Percentiles rank a stretch among this genome's conserved stretches.
phyloP scores from a whole-genome alignment of 163 green algal species.

The Coccomyxa subellipsoidea region DNA sequence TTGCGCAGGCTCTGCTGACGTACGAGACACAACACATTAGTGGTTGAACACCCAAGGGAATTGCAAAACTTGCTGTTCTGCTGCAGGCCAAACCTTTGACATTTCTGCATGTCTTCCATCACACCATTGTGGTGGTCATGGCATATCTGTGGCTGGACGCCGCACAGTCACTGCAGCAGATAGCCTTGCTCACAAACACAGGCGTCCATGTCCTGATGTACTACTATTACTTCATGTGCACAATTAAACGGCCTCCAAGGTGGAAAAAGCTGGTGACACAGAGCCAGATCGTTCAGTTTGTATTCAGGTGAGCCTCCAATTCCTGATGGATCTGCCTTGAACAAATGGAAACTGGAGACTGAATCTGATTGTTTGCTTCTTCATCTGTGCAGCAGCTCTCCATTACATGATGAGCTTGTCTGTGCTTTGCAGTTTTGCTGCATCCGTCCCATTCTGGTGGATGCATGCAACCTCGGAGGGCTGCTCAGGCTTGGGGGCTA shows the following conservation, averaged over 20 bases:
- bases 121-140: conserved; percentile 33
- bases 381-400: too few relatives aligned
- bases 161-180: conserved; percentile 43
- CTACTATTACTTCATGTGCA: conserved; percentile 48
- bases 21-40: too few relatives aligned
- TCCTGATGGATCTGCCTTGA: not conserved
- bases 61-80: not conserved
- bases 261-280: conserved; percentile 46
- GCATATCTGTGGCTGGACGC: conserved; percentile 49
- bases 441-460: conserved; percentile 22
- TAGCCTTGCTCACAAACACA: conserved; percentile 53
- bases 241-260: conserved; percentile 9
- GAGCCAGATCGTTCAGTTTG: conserved; percentile 53
- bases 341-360: too few relatives aligned
- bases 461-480: conserved; percentile 6
- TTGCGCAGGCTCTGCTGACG: too few relatives aligned
- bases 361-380: too few relatives aligned
- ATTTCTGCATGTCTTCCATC: conserved; percentile 62
- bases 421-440: conserved; percentile 27
- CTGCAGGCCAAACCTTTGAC: conserved; percentile 37
- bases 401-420: not conserved
- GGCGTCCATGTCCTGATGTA: conserved; percentile 61
- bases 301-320: conserved; percentile 28
- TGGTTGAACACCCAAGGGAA: too few relatives aligned
- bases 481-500: conserved; percentile 44